phyloP scores from a whole-genome alignment of 805 yeast genomes.

The Sugiyamaella marilandica region DNA sequence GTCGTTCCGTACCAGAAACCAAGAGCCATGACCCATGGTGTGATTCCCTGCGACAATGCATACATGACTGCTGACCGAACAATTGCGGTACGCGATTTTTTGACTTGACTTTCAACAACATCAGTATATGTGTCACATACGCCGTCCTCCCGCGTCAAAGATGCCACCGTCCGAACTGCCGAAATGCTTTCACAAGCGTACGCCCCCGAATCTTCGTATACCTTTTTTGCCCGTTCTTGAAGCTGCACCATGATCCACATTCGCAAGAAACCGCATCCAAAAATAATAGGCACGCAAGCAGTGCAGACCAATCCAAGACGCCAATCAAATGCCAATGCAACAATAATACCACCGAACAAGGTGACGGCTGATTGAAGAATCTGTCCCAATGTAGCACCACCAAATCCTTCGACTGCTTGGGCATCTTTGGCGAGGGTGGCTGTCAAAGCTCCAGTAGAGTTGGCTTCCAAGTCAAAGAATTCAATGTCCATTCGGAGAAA shows the following conservation, averaged over 20 bases:
- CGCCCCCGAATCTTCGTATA: conserved; percentile 37
- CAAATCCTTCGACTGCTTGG: conserved; percentile 36
- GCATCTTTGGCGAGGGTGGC: conserved; percentile 38
- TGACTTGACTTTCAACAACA: conserved; percentile 30
- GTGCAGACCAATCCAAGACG: conserved; percentile 38
- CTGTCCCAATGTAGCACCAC: conserved; percentile 40
- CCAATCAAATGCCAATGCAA: conserved; percentile 39
- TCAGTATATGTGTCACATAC: conserved; percentile 31
- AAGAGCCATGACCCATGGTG: conserved; percentile 38
- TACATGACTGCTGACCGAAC: conserved; percentile 33
- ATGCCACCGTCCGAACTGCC: conserved; percentile 39
- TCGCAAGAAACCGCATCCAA: conserved; percentile 39
- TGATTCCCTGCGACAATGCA: conserved; percentile 37
- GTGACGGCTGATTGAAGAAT: conserved; percentile 35
- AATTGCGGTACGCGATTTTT: conserved; percentile 26
- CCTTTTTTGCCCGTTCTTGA: conserved; percentile 35
- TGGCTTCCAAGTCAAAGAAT: conserved; percentile 34
- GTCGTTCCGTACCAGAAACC: conserved; percentile 43
- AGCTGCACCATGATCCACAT: conserved; percentile 32
- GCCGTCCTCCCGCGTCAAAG: conserved; percentile 38
- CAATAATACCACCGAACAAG: conserved; percentile 36
- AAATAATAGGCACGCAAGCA: conserved; percentile 36
- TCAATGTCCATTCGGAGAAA: conserved; percentile 36
- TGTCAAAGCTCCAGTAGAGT: conserved; percentile 37
- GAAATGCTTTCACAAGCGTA: conserved; percentile 38